Conservation (phyloP, 139 green algal genomes). For the Picochlorum sp. region DNA sequence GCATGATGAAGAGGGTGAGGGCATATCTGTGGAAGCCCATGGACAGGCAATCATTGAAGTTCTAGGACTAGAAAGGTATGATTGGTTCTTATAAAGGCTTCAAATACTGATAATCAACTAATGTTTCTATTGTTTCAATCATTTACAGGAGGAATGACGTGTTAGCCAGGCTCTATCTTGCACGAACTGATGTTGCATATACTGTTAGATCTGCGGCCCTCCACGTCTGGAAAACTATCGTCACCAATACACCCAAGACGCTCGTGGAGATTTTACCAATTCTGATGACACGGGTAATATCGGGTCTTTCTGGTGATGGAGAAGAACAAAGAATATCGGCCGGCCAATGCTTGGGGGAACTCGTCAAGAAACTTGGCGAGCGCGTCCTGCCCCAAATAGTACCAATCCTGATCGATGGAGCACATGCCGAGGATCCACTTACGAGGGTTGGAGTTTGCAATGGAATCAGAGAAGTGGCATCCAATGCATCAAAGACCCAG, state of each 20-base stretch:
- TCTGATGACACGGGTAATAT: conserved; percentile 74
- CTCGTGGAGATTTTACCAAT: conserved; percentile 78
- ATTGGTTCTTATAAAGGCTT: background rate
- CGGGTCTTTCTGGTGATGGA: conserved; percentile 45
- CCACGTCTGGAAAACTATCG: conserved; percentile 94
- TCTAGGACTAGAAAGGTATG: conserved; percentile 52
- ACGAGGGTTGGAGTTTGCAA: conserved; percentile 56
- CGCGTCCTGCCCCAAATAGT: conserved; percentile 80
- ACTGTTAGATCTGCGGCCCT: conserved; percentile 70
- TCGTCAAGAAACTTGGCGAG: conserved; percentile 95
- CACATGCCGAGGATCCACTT: conserved; percentile 19
- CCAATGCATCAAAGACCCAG: conserved; percentile 55
- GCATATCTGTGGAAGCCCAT: conserved; percentile 74
- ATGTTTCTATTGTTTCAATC: background rate
- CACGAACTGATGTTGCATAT: conserved; percentile 67
- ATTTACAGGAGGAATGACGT: conserved; percentile 55
- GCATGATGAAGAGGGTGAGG: conserved; percentile 83
- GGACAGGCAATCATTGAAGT: conserved; percentile 64
- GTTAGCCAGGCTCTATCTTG: conserved; percentile 80
- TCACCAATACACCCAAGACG: conserved; percentile 93
- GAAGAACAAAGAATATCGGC: conserved; percentile 59
- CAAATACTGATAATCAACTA: background rate
- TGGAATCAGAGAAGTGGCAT: conserved; percentile 72
- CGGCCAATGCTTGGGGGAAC: conserved; percentile 81
- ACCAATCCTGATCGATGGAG: conserved; percentile 76